Base-by-base conservation (phyloP, 257 asterid genomes). In the Solanum verrucosum region DNA sequence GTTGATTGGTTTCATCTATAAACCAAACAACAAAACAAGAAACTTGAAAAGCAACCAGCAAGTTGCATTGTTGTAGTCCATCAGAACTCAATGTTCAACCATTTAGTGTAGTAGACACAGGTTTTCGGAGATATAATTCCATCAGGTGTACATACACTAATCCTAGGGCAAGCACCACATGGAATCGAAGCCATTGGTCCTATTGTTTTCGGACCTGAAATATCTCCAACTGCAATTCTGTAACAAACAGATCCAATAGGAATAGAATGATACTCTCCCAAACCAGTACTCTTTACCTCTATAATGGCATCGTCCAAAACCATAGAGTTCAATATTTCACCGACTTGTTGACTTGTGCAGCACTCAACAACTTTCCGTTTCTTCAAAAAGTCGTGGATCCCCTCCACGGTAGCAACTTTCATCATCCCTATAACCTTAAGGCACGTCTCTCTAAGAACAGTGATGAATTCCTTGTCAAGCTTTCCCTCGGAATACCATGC, bases 271-370 rank as follows among this genome's bases (percentile, higher is more conserved):
- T 90, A 94, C 16, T 93, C 98, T 23, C 94, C 96, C 87, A 93
- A 68, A 35, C 98, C 98, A 2, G 92, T 94, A 90, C 98, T 95
- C 91, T 94, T 95, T 86, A 93, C 98, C 92, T 94, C 98, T 25
- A 94, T 84, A 44, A 96, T 29, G 9, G 90, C 89, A 74, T 94
- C 90, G 75, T 92, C 96, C 35, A 95, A 65, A 83, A 94, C 93
- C 95, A 96, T 88, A 2, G 92, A 89, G 35, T 84, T 89, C 87
- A 96, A 60, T 37, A 95, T 87, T 15, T 94, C 94, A 1, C 42
- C 84, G 23, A 91, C 84, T 85, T 94, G 95, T n/a, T 78, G 90
- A 59, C 23, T 37, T 10, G 96, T 87, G 65, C 92, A 25, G 34
- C 93, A 34, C 6, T 91, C 90, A 13, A 87, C 71, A 13, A 78